These are phyloP conservation scores for Heliophila coronopifolia DNA, from an alignment of 441 rosid species.

Conservation along the genomic window DNA sequence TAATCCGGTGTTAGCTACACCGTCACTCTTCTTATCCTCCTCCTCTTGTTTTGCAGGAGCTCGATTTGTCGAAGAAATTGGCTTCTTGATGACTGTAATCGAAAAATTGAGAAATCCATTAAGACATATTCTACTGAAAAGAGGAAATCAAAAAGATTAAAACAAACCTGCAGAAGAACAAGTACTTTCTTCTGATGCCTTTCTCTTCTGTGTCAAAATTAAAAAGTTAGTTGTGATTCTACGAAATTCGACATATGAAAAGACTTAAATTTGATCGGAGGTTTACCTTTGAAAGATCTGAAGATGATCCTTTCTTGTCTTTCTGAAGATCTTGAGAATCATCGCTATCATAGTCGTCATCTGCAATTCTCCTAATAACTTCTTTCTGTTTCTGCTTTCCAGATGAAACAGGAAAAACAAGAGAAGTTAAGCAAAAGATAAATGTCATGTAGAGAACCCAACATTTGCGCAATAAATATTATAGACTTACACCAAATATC, in stretches of 20 bases:
- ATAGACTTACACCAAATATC: conserved; percentile 56
- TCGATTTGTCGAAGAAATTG: conserved; percentile 11
- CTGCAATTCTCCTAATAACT: conserved; percentile 57
- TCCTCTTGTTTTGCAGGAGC: conserved; percentile 16
- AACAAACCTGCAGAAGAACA: conserved; percentile 38
- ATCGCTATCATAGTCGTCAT: conserved; percentile 32
- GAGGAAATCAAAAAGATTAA: not conserved
- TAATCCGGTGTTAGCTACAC: conserved; percentile 30
- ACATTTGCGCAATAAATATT: not conserved
- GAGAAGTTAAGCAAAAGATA: conserved; percentile 7
- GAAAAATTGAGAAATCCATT: not conserved
- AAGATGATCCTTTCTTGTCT: conserved; percentile 18
- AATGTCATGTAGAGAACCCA: conserved; percentile 1
- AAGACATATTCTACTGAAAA: not conserved
- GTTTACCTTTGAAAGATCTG: conserved; percentile 24
- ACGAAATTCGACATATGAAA: not conserved
- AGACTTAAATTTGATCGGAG: not conserved
- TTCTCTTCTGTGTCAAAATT: conserved; percentile 48
- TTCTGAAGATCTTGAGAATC: conserved; percentile 22
- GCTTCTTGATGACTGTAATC: conserved; percentile 46
- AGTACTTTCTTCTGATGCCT: conserved; percentile 43
- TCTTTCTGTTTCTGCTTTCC: conserved; percentile 47
- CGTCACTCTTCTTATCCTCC: conserved; percentile 30
- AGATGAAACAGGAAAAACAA: conserved; percentile 2
- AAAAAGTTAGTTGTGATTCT: conserved; percentile 3